phyloP scores from a whole-genome alignment of 208 protist species.

The Trypanosoma boissoni region DNA sequence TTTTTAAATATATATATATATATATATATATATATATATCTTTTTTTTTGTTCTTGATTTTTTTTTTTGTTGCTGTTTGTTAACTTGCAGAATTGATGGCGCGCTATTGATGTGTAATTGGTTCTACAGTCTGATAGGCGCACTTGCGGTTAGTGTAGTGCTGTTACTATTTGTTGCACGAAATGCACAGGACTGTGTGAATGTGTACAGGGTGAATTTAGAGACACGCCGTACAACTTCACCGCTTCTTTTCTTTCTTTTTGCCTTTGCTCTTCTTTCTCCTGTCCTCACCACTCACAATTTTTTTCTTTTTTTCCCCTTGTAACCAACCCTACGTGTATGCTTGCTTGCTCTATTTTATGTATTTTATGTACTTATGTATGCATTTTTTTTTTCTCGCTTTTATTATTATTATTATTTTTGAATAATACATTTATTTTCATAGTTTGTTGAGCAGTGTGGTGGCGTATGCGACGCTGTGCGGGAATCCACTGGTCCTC shows the following conservation, averaged over 20 bases:
- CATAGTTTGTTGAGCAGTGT: not conserved
- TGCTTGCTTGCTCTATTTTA: not conserved
- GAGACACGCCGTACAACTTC: no score
- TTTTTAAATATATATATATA: not conserved
- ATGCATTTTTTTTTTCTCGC: no score
- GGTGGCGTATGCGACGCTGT: slow-evolving; percentile 22
- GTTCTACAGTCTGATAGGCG: no score
- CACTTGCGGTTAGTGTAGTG: no score
- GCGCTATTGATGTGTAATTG: no score
- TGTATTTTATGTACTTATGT: slow-evolving; percentile 9
- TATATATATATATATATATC: not conserved
- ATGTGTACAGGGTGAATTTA: no score
- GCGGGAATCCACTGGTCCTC: not conserved
- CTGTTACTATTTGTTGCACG: no score
- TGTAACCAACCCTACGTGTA: not conserved
- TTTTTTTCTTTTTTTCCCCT: slow-evolving; percentile 1
- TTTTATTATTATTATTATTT: no score
- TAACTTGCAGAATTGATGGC: no score
- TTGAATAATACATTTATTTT: slow-evolving; percentile 11
- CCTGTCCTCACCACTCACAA: not conserved
- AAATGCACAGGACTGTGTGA: no score
- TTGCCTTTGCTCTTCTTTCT: not conserved
- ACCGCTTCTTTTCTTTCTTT: slow-evolving; percentile 4
- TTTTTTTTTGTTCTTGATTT: not conserved
- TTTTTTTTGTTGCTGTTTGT: slow-evolving; percentile 2